These are phyloP conservation scores for Penicillium brevicompactum DNA, from an alignment of 2,329 filamentous ascomycete species.

Conservation along the genomic window DNA sequence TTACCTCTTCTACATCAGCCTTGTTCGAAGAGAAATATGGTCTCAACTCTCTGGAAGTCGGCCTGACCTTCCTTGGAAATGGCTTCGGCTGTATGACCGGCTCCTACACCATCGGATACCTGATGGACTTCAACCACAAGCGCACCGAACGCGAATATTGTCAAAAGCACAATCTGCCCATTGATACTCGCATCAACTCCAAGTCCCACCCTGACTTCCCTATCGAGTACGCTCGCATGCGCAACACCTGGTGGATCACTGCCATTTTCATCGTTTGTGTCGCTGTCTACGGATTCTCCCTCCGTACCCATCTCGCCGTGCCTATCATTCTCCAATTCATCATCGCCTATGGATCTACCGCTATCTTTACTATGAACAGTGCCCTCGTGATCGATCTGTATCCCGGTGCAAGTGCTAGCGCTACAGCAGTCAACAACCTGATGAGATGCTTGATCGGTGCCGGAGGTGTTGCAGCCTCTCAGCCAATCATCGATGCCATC, in stretches of 20 bases:
- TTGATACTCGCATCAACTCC: slow-evolving; percentile 29
- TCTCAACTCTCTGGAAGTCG: slow-evolving; percentile 44
- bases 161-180: slow-evolving; percentile 30
- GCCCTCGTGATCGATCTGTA: slow-evolving; percentile 43
- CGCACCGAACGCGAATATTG: slow-evolving; percentile 36
- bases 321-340: slow-evolving; percentile 43
- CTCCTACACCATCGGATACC: slow-evolving; percentile 43
- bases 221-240: slow-evolving; percentile 42
- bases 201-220: slow-evolving; percentile 44
- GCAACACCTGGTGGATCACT: slow-evolving; percentile 45
- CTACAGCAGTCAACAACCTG: slow-evolving; percentile 41
- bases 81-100: slow-evolving; percentile 47
- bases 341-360: slow-evolving; percentile 38
- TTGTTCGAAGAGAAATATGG: slow-evolving; percentile 41
- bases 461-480: slow-evolving; percentile 33
- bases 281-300: slow-evolving; percentile 35
- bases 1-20: slow-evolving; percentile 48
- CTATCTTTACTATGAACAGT: slow-evolving; percentile 38
- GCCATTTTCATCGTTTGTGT: slow-evolving; percentile 39
- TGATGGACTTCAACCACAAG: slow-evolving; percentile 47
- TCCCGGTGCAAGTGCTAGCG: slow-evolving; percentile 36
- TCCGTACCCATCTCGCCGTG: slow-evolving; percentile 33
- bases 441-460: slow-evolving; percentile 41
- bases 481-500: slow-evolving; percentile 36
- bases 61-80: slow-evolving; percentile 46